phyloP scores from a whole-genome alignment of 148 eudicot genomes.

The Cornus florida region DNA sequence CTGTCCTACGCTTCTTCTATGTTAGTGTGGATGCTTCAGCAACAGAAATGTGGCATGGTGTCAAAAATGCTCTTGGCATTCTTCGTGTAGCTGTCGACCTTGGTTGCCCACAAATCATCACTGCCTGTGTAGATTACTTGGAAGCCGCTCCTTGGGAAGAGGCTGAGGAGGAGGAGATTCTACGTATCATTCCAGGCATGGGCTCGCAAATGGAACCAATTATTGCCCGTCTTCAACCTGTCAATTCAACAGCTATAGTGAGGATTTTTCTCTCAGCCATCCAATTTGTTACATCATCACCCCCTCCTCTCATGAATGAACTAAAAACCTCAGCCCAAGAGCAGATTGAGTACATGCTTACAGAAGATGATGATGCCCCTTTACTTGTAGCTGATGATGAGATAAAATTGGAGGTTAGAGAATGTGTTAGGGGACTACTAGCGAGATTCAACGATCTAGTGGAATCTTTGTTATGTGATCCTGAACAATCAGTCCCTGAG shows the following conservation, averaged over 20 bases:
- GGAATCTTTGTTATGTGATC: conserved; percentile 37
- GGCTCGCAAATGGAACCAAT: conserved; percentile 57
- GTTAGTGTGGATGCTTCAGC: conserved; percentile 27
- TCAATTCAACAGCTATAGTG: conserved; percentile 39
- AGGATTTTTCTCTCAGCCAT: conserved; percentile 65
- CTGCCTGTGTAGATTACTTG: conserved; percentile 70
- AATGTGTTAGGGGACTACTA: conserved; percentile 44
- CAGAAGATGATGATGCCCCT: conserved; percentile 90
- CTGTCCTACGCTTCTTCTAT: conserved; percentile 69
- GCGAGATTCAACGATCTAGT: conserved; percentile 47
- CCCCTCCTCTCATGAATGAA: conserved; percentile 48
- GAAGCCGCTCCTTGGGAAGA: conserved; percentile 98
- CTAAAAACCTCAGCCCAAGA: conserved; percentile 78
- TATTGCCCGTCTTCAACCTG: conserved; percentile 85
- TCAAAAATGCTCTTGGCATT: conserved; percentile 73
- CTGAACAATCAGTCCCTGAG: conserved; percentile 22
- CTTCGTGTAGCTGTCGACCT: conserved; percentile 68
- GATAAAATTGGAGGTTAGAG: conserved; percentile 51
- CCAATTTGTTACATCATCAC: conserved; percentile 72
- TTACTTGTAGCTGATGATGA: conserved; percentile 52
- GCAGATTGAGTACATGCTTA: conserved; percentile 88
- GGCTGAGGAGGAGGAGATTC: conserved; percentile 81
- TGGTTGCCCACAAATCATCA: conserved; percentile 63
- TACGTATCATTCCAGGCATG: conserved; percentile 59
- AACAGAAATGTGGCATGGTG: conserved; percentile 58